Percentiles rank a stretch among this genome's conserved stretches.
These are phyloP conservation scores for Malus hybrid DNA, from an alignment of 331 rosid species.

Conservation along the genomic window DNA sequence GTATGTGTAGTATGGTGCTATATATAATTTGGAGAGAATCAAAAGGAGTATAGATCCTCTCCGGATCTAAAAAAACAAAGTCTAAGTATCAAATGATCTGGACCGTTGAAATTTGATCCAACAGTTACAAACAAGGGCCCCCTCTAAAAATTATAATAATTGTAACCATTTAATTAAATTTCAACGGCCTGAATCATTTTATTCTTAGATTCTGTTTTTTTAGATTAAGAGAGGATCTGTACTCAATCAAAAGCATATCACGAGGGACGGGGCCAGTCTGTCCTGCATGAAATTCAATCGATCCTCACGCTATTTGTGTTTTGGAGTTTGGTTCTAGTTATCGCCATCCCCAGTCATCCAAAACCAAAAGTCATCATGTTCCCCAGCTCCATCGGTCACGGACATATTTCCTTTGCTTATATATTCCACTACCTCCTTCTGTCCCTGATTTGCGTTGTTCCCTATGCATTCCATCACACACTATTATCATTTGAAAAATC, in stretches of 20 bases:
- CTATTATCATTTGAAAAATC: background rate
- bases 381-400: background rate
- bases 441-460: background rate
- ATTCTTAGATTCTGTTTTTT: too few species aligned
- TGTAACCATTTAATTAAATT: too few species aligned
- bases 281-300: background rate
- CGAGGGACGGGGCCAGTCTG: constrained; percentile 5
- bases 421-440: background rate
- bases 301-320: constrained; percentile 4
- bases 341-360: background rate
- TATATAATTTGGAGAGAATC: background rate
- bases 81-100: too few species aligned
- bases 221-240: too few species aligned
- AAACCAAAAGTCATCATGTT: too few species aligned
- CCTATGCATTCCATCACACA: background rate
- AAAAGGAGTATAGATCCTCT: background rate
- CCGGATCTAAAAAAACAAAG: too few species aligned
- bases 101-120: too few species aligned
- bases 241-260: background rate
- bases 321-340: background rate
- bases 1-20: background rate
- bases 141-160: too few species aligned
- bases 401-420: background rate
- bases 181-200: too few species aligned
- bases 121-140: too few species aligned